Base-by-base conservation (phyloP, 345 rosid genomes). In the Citrus glauca region DNA sequence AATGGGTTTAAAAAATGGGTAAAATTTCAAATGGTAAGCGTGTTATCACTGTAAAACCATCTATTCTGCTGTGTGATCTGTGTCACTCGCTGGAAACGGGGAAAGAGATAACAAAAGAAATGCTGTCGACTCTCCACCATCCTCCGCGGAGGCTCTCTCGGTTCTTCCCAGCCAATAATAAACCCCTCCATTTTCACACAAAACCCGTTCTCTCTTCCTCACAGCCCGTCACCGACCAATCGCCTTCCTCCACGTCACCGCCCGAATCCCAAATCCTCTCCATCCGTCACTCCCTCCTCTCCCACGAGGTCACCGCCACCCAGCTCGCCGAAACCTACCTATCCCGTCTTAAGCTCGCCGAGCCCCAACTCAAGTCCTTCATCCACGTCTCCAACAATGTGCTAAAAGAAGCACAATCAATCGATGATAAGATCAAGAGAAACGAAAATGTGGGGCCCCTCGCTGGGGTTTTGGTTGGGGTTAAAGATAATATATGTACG, bases 401-500 rank as follows among this genome's bases (percentile, higher is more conserved):
- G 22, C 74, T 91, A 2, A 71, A 82, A 35, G 86, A 90, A 11
- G 98, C 98, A 2, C 77, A 84, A 53, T 74, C 76, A 64, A 71
- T 91, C 53, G 98, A 93, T 53, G 81, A 78, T 57, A 82, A 78
- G 83, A 85, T 93, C 33, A 68, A 74, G 2, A 85, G 77, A 40
- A 91, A 90, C 16, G 97, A 90, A 73, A 87, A 84, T 9, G 79
- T 94, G 13, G 97, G 95, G 68, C 95, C 90, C 68, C 90, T 91
- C 27, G 93, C 97, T 59, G 97, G 98, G 13, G 94, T 93, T 38
- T 66, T 93, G 4, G 93, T 93, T 9, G 98, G 88, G 1, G 90
- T 93, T 40, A 94, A 93, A 85, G 98, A 94, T 83, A 93, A 94
- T 77, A 91, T 94, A 5, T 93, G 97, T 69, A 94, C 97, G 1